Evolutionary conservation across 2,329 filamentous ascomycete genomes (phyloP).

Genomic region (Plectosphaerella plurivora): DNA sequence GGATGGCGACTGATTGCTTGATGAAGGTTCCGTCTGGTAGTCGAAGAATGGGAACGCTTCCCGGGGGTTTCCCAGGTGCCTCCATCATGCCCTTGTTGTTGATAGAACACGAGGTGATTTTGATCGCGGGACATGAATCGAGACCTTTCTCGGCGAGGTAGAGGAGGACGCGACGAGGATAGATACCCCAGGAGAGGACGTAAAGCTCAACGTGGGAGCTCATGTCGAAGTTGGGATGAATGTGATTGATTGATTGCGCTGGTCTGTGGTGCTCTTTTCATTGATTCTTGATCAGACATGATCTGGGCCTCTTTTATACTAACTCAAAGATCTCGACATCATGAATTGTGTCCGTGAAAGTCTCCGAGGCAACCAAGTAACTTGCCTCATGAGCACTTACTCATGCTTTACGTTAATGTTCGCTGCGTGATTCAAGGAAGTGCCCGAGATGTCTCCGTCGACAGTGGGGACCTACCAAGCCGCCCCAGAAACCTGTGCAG

Average conservation of each 20-base stretch:
- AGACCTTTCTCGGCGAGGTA: background rate
- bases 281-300: background rate
- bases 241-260: background rate
- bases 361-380: background rate
- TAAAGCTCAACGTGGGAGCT: background rate
- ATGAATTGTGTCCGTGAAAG: background rate
- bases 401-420: background rate
- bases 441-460: background rate
- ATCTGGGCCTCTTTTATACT: background rate
- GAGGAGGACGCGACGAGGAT: background rate
- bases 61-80: slow-evolving; percentile 16
- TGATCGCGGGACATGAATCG: background rate
- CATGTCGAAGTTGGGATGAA: background rate
- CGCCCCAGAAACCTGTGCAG: background rate
- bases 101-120: background rate
- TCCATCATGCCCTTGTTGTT: background rate
- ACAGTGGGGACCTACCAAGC: background rate
- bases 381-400: background rate
- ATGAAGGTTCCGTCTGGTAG: slow-evolving; percentile 15
- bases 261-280: background rate
- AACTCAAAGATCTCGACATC: background rate
- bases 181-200: background rate
- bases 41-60: slow-evolving; percentile 12
- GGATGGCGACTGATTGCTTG: slow-evolving; percentile 16
- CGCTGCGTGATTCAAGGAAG: background rate